Conservation (phyloP, 2,329 filamentous ascomycete genomes). For the Trematosphaeria pertusa region DNA sequence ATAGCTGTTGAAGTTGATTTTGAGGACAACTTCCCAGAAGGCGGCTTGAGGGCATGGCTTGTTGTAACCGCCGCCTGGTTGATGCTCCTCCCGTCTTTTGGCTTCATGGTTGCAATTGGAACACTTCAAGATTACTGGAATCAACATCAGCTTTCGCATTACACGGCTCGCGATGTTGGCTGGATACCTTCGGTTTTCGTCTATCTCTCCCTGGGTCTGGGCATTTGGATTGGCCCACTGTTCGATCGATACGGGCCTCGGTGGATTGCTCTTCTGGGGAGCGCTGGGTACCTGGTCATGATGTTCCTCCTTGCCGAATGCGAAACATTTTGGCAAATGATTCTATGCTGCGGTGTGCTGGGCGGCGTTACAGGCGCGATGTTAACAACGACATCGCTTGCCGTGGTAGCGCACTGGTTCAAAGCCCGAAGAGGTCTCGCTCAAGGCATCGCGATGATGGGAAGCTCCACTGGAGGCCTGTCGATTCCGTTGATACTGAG, state of each 20-base stretch:
- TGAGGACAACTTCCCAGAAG: slow-evolving; percentile 47
- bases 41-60: slow-evolving; percentile 49
- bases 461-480: slow-evolving; percentile 44
- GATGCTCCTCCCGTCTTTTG: slow-evolving; percentile 43
- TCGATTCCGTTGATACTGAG: slow-evolving; percentile 46
- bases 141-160: slow-evolving; percentile 71
- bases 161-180: slow-evolving; percentile 70
- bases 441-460: slow-evolving; percentile 49
- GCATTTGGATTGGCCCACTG: slow-evolving; percentile 83
- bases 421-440: slow-evolving; percentile 45
- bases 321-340: slow-evolving; percentile 51
- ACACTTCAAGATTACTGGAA: slow-evolving; percentile 82
- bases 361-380: slow-evolving; percentile 49
- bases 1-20: slow-evolving; percentile 19
- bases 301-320: slow-evolving; percentile 44
- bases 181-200: slow-evolving; percentile 92
- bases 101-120: slow-evolving; percentile 60
- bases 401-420: slow-evolving; percentile 50
- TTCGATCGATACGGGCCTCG: slow-evolving; percentile 55
- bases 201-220: slow-evolving; percentile 81
- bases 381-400: slow-evolving; percentile 46
- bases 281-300: slow-evolving; percentile 35
- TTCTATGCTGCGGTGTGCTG: slow-evolving; percentile 49
- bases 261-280: slow-evolving; percentile 42
- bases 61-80: slow-evolving; percentile 48